A percentile compares a stretch with the other conserved stretches of the same genome.
phyloP scores from a whole-genome alignment of 2,329 filamentous ascomycete species.

The Dothistroma pini region DNA sequence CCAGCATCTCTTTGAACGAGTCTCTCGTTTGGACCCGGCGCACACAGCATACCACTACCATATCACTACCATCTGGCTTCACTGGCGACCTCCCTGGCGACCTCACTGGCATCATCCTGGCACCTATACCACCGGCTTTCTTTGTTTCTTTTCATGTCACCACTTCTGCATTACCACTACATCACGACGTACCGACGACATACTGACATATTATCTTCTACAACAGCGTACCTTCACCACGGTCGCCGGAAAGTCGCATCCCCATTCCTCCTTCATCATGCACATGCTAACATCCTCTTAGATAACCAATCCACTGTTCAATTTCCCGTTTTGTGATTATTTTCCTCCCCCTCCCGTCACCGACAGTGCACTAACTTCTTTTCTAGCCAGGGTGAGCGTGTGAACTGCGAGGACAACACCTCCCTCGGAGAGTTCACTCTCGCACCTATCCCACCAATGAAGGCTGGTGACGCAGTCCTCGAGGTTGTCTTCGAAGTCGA shows the following conservation, averaged over 20 bases:
- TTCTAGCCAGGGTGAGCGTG: constrained; percentile 90
- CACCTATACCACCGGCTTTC: not conserved
- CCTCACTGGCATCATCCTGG: not conserved
- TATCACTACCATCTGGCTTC: not conserved
- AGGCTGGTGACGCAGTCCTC: constrained; percentile 90
- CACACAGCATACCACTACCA: not conserved
- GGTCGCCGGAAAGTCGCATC: constrained; percentile 47
- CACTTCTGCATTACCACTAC: constrained; percentile 3
- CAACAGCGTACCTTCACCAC: constrained; percentile 71
- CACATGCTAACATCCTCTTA: not conserved
- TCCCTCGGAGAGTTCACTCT: constrained; percentile 96
- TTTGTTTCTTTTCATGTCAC: not conserved
- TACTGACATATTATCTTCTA: constrained; percentile 5
- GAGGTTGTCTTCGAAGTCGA: constrained; percentile 99
- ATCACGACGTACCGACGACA: constrained; percentile 2
- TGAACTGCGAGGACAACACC: constrained; percentile 98
- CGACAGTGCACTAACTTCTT: constrained; percentile 53
- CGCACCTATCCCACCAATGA: constrained; percentile 69
- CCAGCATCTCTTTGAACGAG: not conserved
- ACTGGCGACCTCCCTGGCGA: not conserved
- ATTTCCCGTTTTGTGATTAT: constrained; percentile 48
- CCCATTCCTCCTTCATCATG: constrained; percentile 1
- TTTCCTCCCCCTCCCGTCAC: not conserved
- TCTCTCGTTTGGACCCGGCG: not conserved
- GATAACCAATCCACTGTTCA: constrained; percentile 74